Evolutionary conservation across 176 grass and related monocot genomes (phyloP).

Genomic region (Eleusine coracana): DNA sequence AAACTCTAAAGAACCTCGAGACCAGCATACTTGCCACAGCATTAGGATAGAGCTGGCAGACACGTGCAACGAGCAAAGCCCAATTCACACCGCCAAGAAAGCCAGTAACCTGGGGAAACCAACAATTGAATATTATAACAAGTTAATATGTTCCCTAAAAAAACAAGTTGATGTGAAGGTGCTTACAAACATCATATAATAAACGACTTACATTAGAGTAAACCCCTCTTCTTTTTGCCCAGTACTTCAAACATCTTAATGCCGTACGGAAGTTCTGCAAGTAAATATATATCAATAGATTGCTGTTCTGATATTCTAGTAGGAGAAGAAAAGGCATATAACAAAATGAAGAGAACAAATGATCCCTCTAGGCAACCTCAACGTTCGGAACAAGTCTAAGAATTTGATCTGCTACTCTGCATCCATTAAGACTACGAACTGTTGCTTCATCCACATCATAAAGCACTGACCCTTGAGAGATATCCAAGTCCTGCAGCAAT

Average conservation of each 20-base stretch:
- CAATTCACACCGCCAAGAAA: conserved; percentile 98
- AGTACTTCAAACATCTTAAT: conserved; percentile 87
- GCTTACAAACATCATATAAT: not conserved
- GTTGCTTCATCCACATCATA: conserved; percentile 89
- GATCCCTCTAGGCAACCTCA: conserved; percentile 53
- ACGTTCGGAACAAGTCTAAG: conserved; percentile 93
- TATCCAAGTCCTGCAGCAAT: conserved; percentile 78
- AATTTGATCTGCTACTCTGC: conserved; percentile 94
- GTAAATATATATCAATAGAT: conserved; percentile 27
- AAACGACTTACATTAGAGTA: conserved; percentile 83
- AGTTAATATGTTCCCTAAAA: not conserved
- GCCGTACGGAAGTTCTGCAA: conserved; percentile 83
- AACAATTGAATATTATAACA: not conserved
- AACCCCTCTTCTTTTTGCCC: conserved; percentile 89
- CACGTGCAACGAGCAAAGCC: conserved; percentile 82
- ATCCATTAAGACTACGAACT: conserved; percentile 95
- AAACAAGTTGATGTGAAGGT: not conserved
- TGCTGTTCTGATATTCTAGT: conserved; percentile 10
- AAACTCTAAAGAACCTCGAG: conserved; percentile 89
- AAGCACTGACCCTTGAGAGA: conserved; percentile 86
- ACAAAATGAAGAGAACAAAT: conserved; percentile 15
- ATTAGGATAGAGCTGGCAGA: conserved; percentile 98
- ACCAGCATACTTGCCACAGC: conserved; percentile 95
- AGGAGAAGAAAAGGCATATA: conserved; percentile 3
- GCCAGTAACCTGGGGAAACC: conserved; percentile 70